phyloP scores from a whole-genome alignment of 2,329 filamentous ascomycete species.

The Aspergillus candidus region DNA sequence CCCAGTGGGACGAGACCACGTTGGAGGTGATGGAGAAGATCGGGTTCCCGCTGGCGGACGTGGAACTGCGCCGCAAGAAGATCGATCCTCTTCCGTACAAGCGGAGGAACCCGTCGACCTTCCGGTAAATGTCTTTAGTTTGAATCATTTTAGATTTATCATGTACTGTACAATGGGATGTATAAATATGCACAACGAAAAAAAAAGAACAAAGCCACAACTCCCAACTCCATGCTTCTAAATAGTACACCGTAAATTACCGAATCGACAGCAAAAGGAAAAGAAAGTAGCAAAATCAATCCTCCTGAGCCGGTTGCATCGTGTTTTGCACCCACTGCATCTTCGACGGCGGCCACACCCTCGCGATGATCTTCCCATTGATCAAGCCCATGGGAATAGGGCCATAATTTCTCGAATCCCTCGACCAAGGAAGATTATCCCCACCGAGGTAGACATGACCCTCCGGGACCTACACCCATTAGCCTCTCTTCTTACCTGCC shows the following conservation, averaged over 20 bases:
- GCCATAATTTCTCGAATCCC: slow-evolving; percentile 82
- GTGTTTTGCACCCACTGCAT: slow-evolving; percentile 35
- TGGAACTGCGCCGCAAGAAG: slow-evolving; percentile 79
- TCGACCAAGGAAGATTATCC: slow-evolving; percentile 76
- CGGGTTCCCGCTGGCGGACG: slow-evolving; percentile 65
- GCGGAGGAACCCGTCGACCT: slow-evolving; percentile 48
- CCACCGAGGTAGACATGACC: slow-evolving; percentile 90
- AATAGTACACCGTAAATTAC: neutral
- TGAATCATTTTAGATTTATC: slow-evolving; percentile 16
- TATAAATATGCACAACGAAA: slow-evolving; percentile 38
- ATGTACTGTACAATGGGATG: slow-evolving; percentile 40
- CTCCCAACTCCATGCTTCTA: slow-evolving; percentile 23
- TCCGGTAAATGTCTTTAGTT: slow-evolving; percentile 30
- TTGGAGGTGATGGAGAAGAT: slow-evolving; percentile 79
- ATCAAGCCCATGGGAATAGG: slow-evolving; percentile 81
- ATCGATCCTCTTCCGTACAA: slow-evolving; percentile 63
- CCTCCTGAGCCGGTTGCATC: slow-evolving; percentile 26
- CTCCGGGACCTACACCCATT: slow-evolving; percentile 61
- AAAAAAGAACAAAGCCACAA: slow-evolving; percentile 12
- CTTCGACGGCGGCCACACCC: slow-evolving; percentile 32
- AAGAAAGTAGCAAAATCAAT: slow-evolving; percentile 1
- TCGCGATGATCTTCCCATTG: slow-evolving; percentile 69
- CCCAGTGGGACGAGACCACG: slow-evolving; percentile 82
- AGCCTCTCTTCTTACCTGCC: neutral
- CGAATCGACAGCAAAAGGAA: neutral